Evolutionary conservation across 495 filamentous ascomycete genomes (phyloP), one percentile per base, ranked within the genome.

Genomic region (Penicillium goetzii): DNA sequence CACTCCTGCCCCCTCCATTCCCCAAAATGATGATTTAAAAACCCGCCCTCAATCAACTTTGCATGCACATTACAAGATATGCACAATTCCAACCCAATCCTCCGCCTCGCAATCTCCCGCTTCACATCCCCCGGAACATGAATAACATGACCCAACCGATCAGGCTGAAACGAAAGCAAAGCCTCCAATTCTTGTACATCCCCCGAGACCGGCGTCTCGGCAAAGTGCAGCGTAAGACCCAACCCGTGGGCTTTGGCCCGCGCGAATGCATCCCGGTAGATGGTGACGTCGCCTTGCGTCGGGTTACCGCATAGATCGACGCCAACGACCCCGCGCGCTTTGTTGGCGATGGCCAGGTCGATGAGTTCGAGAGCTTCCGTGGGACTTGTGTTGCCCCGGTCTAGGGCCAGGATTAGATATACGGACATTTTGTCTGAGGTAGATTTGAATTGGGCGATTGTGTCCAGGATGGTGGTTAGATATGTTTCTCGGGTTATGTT

Each of bases 281-380:
- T 68, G 0, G 79, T 73, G 51, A 92, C 79, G 33, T 88, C 82
- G 14, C 87, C 86, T 59, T 81, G 81, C 10, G 80, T 76, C 17
- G 92, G 91, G 68, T 96, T 86, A 7, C 92, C 91, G 75, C 91
- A 93, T 14, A 96, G 81, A 73, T 96, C 92, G 49, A 96, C 70
- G 34, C 89, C 92, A 0, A 95, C 90, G 49, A 95, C 85, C 38
- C 88, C 86, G 30, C 74, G 72, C 38, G 55, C 30, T 5, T 72
- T 74, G 74, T 88, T 87, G 49, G 76, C 71, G 33, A 84, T 71
- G 0, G 89, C 89, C 0, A 96, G 82, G 25, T 86, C 76, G 59
- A 94, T 80, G 50, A 86, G 82, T 40, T 87, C 79, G 40, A 74
- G 56, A 0, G 90, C 91, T 64, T 88, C 81, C 11, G 74, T 62